phyloP scores from a whole-genome alignment of 768 basidiomycete genomes.

The Podaxis sp. region DNA sequence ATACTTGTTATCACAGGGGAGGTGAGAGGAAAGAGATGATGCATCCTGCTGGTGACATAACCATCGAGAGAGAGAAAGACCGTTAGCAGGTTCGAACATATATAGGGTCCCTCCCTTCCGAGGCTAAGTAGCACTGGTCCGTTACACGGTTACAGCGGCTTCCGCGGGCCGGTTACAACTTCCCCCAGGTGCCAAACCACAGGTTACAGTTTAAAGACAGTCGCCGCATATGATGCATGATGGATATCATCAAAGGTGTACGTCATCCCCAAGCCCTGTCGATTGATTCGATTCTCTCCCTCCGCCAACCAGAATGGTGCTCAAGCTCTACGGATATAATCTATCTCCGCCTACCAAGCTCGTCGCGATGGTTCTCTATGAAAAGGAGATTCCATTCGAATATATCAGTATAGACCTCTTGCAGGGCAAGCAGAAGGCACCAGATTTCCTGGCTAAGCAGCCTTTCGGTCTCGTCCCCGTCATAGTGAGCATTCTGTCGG shows the following conservation, averaged over 20 bases:
- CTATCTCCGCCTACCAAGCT: conserved; percentile 43
- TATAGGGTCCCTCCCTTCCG: neutral
- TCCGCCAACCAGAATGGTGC: conserved; percentile 25
- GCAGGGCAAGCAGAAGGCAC: conserved; percentile 39
- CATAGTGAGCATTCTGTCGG: conserved; percentile 30
- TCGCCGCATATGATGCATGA: no score
- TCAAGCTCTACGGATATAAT: conserved; percentile 36
- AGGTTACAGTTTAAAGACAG: no score
- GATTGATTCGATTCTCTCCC: neutral
- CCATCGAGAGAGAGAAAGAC: neutral
- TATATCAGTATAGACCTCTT: conserved; percentile 38
- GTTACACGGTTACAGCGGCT: no score
- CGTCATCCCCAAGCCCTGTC: no score
- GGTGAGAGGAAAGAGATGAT: neutral
- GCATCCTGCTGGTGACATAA: neutral
- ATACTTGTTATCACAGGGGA: neutral
- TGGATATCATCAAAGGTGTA: no score
- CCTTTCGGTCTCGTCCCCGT: conserved; percentile 60
- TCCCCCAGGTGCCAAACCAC: no score
- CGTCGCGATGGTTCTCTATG: conserved; percentile 44
- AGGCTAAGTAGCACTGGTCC: neutral
- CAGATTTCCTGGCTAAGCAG: conserved; percentile 38
- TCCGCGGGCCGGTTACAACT: no score
- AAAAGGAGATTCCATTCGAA: conserved; percentile 51
- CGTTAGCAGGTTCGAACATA: neutral